Percentiles rank a stretch among this genome's conserved stretches.
These are phyloP conservation scores for Malassezia restricta DNA, from an alignment of 1,284 basidiomycete species.

Conservation along the genomic window DNA sequence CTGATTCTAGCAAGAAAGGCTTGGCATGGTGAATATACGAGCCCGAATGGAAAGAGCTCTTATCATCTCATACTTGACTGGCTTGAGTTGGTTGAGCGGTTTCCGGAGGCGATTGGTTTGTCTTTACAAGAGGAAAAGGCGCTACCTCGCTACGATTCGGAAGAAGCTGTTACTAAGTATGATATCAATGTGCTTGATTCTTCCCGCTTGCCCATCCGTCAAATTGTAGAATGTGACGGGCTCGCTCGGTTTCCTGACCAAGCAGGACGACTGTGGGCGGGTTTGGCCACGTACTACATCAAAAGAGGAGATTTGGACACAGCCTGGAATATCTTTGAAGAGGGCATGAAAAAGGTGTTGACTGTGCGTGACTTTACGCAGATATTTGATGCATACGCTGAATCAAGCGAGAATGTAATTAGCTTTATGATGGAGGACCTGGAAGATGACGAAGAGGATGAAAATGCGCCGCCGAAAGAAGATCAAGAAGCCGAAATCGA, in stretches of 20 bases:
- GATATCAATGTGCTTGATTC: conserved; percentile 59
- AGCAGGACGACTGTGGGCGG: conserved; percentile 88
- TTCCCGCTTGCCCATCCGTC: conserved; percentile 76
- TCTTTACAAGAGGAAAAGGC: conserved; percentile 56
- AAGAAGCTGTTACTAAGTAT: conserved; percentile 35
- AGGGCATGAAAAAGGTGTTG: conserved; percentile 68
- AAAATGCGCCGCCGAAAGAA: conserved; percentile 1
- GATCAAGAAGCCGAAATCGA: conserved; percentile 81
- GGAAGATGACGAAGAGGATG: conserved; percentile 47
- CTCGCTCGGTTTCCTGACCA: conserved; percentile 84
- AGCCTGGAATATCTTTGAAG: conserved; percentile 74
- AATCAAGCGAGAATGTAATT: conserved; percentile 83
- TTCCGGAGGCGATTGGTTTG: conserved; percentile 82
- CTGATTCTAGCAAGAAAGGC: conserved; percentile 72
- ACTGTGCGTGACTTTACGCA: conserved; percentile 96
- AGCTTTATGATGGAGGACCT: conserved; percentile 81
- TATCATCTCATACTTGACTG: conserved; percentile 88
- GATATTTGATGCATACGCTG: conserved; percentile 91
- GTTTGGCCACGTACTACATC: conserved; percentile 95
- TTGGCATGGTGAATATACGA: conserved; percentile 66
- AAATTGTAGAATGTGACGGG: conserved; percentile 72
- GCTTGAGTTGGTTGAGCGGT: conserved; percentile 79
- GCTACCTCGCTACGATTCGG: conserved; percentile 48
- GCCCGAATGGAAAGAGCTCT: conserved; percentile 85
- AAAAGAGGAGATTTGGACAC: conserved; percentile 88